Evolutionary conservation across 805 yeast species (phyloP).

Genomic region (Candida dendrica): DNA sequence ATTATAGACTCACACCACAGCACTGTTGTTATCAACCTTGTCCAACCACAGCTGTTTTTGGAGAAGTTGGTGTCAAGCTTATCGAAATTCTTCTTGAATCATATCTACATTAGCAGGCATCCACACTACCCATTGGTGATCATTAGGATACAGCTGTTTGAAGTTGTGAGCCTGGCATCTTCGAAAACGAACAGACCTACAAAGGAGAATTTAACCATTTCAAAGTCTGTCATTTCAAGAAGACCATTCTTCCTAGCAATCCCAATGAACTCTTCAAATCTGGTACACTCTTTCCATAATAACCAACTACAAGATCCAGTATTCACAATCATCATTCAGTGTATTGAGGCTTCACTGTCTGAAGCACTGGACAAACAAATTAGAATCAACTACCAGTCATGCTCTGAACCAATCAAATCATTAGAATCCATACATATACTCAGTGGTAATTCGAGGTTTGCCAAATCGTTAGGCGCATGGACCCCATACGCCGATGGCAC

Average conservation of each 20-base stretch:
- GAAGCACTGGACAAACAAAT: slow-evolving; percentile 33
- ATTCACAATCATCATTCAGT: slow-evolving; percentile 49
- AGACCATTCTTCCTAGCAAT: slow-evolving; percentile 61
- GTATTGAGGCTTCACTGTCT: slow-evolving; percentile 48
- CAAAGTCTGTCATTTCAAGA: slow-evolving; percentile 43
- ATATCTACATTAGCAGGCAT: slow-evolving; percentile 60
- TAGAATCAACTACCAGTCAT: slow-evolving; percentile 26
- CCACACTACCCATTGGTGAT: slow-evolving; percentile 54
- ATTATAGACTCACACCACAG: slow-evolving; percentile 19
- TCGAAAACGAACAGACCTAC: slow-evolving; percentile 4
- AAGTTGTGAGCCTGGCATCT: slow-evolving; percentile 26
- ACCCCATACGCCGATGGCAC: slow-evolving; percentile 60
- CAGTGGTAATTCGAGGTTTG: slow-evolving; percentile 56
- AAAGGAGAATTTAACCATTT: slow-evolving; percentile 7
- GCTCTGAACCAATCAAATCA: slow-evolving; percentile 30
- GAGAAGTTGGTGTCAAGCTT: slow-evolving; percentile 40
- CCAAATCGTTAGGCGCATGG: slow-evolving; percentile 67
- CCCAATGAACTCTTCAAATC: slow-evolving; percentile 58
- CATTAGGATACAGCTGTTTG: slow-evolving; percentile 64
- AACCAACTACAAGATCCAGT: slow-evolving; percentile 32
- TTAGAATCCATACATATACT: slow-evolving; percentile 50
- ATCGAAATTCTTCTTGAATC: slow-evolving; percentile 47
- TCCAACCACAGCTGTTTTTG: slow-evolving; percentile 47
- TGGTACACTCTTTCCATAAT: slow-evolving; percentile 43
- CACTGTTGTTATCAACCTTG: slow-evolving; percentile 22